A percentile compares a stretch with the other conserved stretches of the same genome.
These are phyloP conservation scores for Spergularia marina DNA, from an alignment of 148 eudicot genomes.

Conservation along the genomic window DNA sequence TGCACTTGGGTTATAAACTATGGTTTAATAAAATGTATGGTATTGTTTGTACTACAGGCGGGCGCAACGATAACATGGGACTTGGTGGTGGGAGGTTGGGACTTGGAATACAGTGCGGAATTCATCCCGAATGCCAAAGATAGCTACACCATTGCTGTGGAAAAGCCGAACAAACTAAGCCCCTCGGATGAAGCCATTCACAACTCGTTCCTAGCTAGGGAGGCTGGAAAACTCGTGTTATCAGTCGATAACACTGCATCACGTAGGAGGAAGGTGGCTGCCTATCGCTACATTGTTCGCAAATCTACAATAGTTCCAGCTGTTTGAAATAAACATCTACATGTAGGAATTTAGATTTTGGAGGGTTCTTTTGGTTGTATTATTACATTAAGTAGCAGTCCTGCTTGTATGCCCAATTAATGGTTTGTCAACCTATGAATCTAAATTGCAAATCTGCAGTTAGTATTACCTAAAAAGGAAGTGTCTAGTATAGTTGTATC, in stretches of 20 bases:
- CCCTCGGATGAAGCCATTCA: constrained; percentile 57
- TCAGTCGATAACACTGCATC: constrained; percentile 81
- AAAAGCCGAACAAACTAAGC: constrained; percentile 50
- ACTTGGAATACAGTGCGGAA: constrained; percentile 78
- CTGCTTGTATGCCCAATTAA: constrained; percentile 3
- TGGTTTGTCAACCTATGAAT: constrained; percentile 15
- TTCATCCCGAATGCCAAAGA: constrained; percentile 66
- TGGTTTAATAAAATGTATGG: background rate
- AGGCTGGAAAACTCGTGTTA: constrained; percentile 75
- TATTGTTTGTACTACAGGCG: constrained; percentile 35
- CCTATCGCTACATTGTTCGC: constrained; percentile 72
- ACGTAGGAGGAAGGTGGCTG: constrained; percentile 73
- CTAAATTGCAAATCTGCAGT: background rate
- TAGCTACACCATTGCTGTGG: constrained; percentile 75
- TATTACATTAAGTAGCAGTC: constrained; percentile 2
- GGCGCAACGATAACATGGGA: constrained; percentile 94
- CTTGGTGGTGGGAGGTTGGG: constrained; percentile 97
- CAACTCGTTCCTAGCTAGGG: constrained; percentile 63
- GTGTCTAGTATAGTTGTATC: background rate
- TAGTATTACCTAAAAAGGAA: background rate
- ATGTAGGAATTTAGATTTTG: constrained; percentile 18
- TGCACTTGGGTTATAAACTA: background rate
- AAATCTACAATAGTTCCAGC: constrained; percentile 37
- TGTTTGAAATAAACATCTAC: background rate
- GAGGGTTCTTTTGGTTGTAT: constrained; percentile 10